A percentile compares a stretch with the other conserved stretches of the same genome.
Evolutionary conservation across 495 filamentous ascomycete species (phyloP).

Genomic region (Alectoria sarmentosa): DNA sequence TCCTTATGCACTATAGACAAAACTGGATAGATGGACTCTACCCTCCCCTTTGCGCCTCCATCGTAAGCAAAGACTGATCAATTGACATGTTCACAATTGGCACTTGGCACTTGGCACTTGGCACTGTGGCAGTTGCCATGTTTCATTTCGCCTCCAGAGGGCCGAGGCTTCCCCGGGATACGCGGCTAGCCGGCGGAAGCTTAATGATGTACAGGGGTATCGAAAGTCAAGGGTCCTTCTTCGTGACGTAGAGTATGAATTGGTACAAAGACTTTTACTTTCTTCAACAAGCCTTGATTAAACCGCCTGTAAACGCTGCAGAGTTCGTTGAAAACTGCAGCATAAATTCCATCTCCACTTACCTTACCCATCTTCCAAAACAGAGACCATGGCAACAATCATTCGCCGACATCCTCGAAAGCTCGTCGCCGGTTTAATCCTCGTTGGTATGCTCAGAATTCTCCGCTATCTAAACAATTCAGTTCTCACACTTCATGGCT

Average conservation of each 20-base stretch:
- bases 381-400: constrained; percentile 17
- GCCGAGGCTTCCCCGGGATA: neutral
- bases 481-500: neutral
- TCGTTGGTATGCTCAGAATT: constrained; percentile 11
- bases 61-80: too few relatives aligned
- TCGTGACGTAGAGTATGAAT: neutral
- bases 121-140: too few relatives aligned
- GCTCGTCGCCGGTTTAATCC: constrained; percentile 18
- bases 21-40: too few relatives aligned
- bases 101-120: too few relatives aligned
- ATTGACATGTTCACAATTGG: too few relatives aligned
- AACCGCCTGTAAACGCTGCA: too few relatives aligned
- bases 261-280: neutral
- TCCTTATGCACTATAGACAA: too few relatives aligned
- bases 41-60: too few relatives aligned
- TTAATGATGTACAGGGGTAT: constrained; percentile 7
- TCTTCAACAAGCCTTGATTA: neutral
- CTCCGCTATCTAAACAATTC: too few relatives aligned
- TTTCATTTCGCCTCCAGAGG: too few relatives aligned
- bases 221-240: neutral
- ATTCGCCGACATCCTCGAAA: constrained; percentile 22
- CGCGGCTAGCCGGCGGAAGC: constrained; percentile 8
- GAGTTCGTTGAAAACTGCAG: neutral
- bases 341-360: neutral
- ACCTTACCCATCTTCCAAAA: neutral